phyloP scores from a whole-genome alignment of 129 eudicot genomes.

The Artemisia argyi region DNA sequence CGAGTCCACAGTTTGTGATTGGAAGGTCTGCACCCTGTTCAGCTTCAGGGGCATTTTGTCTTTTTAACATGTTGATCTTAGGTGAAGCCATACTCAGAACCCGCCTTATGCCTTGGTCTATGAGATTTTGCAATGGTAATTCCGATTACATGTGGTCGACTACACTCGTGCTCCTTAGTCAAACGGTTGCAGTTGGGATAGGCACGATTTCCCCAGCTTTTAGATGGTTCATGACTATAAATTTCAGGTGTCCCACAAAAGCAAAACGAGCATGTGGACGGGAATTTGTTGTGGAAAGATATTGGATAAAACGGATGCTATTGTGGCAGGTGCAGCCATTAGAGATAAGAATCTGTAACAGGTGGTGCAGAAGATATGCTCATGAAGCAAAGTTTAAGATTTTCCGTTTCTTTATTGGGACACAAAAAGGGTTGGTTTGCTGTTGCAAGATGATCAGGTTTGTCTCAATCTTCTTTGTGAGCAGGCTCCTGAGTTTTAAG shows the following conservation, averaged over 20 bases:
- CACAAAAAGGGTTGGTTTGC: constrained; percentile 39
- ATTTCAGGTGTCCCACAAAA: constrained; percentile 40
- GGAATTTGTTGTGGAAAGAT: constrained; percentile 48
- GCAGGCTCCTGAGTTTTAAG: constrained; percentile 26
- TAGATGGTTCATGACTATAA: constrained; percentile 57
- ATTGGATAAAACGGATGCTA: constrained; percentile 42
- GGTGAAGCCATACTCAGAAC: constrained; percentile 39
- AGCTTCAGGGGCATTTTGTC: constrained; percentile 57
- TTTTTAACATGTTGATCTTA: constrained; percentile 34
- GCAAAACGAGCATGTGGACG: constrained; percentile 19
- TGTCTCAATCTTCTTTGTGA: constrained; percentile 30
- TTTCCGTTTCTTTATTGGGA: constrained; percentile 28
- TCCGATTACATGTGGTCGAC: constrained; percentile 65
- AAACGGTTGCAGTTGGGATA: constrained; percentile 40
- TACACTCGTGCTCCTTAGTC: constrained; percentile 38
- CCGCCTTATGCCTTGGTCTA: constrained; percentile 38
- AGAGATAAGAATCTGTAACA: constrained; percentile 8
- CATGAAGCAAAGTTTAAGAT: constrained; percentile 31
- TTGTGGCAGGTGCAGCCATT: constrained; percentile 52
- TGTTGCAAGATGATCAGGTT: constrained; percentile 46
- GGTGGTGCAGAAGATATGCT: constrained; percentile 38
- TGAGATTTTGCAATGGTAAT: constrained; percentile 40
- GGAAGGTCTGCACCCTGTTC: constrained; percentile 59
- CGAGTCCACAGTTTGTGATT: constrained; percentile 56
- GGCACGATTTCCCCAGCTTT: constrained; percentile 64